Conservation (phyloP, 805 yeast genomes). For the Brettanomyces sp. region DNA sequence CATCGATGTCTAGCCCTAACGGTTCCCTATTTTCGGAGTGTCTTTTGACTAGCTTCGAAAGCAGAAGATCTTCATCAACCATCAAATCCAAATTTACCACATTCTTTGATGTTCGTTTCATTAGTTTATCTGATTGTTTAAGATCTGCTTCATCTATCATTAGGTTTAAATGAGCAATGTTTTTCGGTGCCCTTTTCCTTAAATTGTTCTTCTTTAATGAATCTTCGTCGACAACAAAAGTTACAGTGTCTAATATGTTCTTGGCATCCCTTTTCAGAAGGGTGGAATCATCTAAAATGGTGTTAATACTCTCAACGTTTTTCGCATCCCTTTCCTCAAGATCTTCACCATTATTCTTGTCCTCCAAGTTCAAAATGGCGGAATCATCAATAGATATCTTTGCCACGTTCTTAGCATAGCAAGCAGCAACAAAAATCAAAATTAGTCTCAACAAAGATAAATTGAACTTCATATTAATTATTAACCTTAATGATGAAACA, state of each 20-base stretch:
- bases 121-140: background rate
- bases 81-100: conserved; percentile 10
- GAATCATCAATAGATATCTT: background rate
- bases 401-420: background rate
- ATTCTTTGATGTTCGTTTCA: conserved; percentile 15
- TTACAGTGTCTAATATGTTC: background rate
- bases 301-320: conserved; percentile 6
- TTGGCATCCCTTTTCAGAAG: background rate
- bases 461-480: too few relatives aligned
- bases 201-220: background rate
- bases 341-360: background rate
- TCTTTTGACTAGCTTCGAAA: conserved; percentile 6
- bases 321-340: conserved; percentile 5
- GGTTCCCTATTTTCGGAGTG: conserved; percentile 11
- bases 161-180: conserved; percentile 10
- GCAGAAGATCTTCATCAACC: conserved; percentile 9
- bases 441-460: too few relatives aligned
- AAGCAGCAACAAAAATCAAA: too few relatives aligned
- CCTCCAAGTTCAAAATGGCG: background rate
- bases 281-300: background rate
- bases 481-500: too few relatives aligned
- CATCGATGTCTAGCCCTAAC: conserved; percentile 5
- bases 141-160: conserved; percentile 9
- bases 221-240: conserved; percentile 6
- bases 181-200: conserved; percentile 9